These are phyloP conservation scores for Candida piceae DNA, from an alignment of 805 yeast genomes.

Conservation along the genomic window DNA sequence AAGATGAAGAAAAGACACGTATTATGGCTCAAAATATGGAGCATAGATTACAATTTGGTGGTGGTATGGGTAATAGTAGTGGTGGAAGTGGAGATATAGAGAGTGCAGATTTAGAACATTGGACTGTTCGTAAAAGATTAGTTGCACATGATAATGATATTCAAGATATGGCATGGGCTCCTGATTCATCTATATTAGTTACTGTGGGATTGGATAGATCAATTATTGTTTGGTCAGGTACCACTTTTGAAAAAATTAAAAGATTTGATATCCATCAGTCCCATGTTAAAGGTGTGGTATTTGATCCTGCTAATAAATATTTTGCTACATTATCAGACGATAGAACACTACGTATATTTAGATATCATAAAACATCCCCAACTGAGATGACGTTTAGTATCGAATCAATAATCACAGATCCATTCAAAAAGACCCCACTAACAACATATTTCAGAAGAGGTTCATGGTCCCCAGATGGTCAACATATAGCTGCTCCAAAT, in stretches of 20 bases:
- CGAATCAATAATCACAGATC: conserved; percentile 77
- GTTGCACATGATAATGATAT: conserved; percentile 98
- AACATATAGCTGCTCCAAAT: conserved; percentile 78
- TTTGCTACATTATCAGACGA: conserved; percentile 98
- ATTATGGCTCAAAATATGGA: conserved; percentile 27
- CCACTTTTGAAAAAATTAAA: conserved; percentile 83
- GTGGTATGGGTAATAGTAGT: neutral
- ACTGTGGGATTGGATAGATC: conserved; percentile 94
- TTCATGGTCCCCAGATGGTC: conserved; percentile 93
- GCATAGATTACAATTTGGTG: conserved; percentile 16
- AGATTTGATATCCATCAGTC: conserved; percentile 91
- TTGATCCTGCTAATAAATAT: conserved; percentile 97
- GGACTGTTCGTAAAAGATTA: conserved; percentile 88
- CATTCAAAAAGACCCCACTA: conserved; percentile 84
- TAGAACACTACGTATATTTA: conserved; percentile 79
- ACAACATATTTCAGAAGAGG: conserved; percentile 84
- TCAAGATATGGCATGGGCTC: conserved; percentile 98
- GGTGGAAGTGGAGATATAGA: conserved; percentile 42
- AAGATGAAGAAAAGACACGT: conserved; percentile 67
- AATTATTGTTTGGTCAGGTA: conserved; percentile 89
- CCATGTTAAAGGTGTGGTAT: conserved; percentile 92
- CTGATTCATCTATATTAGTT: conserved; percentile 84
- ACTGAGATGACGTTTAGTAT: conserved; percentile 76
- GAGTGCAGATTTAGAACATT: conserved; percentile 75
- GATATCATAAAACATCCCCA: conserved; percentile 68